Evolutionary conservation across 768 basidiomycete genomes (phyloP), one percentile per base, ranked within the genome.

Genomic region (Kwoniella sp.): DNA sequence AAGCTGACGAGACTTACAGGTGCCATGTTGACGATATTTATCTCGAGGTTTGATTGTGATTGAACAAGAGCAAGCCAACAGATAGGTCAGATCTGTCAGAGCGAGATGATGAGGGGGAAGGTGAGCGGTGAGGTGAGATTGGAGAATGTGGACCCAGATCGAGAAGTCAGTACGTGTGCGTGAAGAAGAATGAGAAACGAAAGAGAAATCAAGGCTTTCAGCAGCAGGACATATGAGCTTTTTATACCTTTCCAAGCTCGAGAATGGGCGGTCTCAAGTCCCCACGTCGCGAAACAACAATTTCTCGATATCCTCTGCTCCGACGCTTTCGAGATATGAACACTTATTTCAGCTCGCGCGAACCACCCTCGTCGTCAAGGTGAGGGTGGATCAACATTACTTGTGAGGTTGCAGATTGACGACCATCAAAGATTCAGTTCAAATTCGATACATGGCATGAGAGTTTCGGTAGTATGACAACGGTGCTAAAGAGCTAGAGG

Each of bases 401-500:
- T 24, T 8, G 5, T 10, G 22, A 4, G 22, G 17, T 51, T 10
- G 5, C 25, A 5, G 10, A 15, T 60, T 52, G 50, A 60, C 58
- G 24, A 51, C 29, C 50, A 51, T 55, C 55, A 55, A 2, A n/a
- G n/a, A 29, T 27, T 48, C 46, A 30, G 27, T 6, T n/a, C 3
- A 55, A 27, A 37, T 6, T n/a, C 3, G 62, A 27, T 51, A 49
- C 40, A 58, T 58, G 57, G 49, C 27, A 59, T 19, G 29, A 55
- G 33, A 33, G 33, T 5, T 15, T 36, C 8, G 19, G 24, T 50
- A 64, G 60, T 30, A 21, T 26, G 57, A 53, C 47, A 55, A 58
- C 63, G 49, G n/a, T 33, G 22, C 40, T 24, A n/a, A 2, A 30
- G 55, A 44, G 36, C 22, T 15, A 19, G 19, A 21, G 8, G n/a